Conservation (phyloP, 768 basidiomycete species). For the Phylloporus sp. region DNA sequence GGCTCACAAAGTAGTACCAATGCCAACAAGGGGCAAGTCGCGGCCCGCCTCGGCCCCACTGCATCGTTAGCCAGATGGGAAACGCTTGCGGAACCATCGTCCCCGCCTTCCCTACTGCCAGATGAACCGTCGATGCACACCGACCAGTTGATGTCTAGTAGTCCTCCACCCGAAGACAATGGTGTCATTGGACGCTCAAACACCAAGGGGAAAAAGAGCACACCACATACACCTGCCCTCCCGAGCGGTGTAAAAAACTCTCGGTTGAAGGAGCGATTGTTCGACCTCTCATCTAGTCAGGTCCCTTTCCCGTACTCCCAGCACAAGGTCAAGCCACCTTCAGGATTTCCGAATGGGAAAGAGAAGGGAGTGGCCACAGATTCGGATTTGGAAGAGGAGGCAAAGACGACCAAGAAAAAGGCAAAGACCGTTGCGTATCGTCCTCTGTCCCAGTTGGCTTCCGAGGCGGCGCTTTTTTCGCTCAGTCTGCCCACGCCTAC, state of each 20-base stretch:
- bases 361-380: slow-evolving; percentile 32
- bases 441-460: slow-evolving; percentile 51
- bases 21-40: background rate
- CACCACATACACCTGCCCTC: background rate
- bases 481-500: slow-evolving; percentile 36
- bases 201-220: slow-evolving; percentile 11
- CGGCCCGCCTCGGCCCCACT: background rate
- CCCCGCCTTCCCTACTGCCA: slow-evolving; percentile 27
- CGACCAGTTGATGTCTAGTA: slow-evolving; percentile 36
- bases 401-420: slow-evolving; percentile 16
- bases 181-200: background rate
- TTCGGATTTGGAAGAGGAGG: slow-evolving; percentile 24
- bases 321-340: slow-evolving; percentile 20
- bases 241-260: background rate
- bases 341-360: slow-evolving; percentile 26
- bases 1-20: background rate
- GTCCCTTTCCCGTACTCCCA: slow-evolving; percentile 54
- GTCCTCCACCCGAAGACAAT: slow-evolving; percentile 14
- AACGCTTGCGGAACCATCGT: slow-evolving; percentile 21
- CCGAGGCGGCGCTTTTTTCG: slow-evolving; percentile 28
- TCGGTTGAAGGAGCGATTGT: slow-evolving; percentile 34
- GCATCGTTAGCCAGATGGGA: slow-evolving; percentile 28
- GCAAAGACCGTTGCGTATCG: slow-evolving; percentile 34
- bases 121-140: slow-evolving; percentile 24
- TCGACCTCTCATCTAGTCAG: slow-evolving; percentile 52